A percentile compares a stretch with the other conserved stretches of the same genome.
phyloP scores from a whole-genome alignment of 1,139 yeast species.

The Debaryomycetaceae sp. region DNA sequence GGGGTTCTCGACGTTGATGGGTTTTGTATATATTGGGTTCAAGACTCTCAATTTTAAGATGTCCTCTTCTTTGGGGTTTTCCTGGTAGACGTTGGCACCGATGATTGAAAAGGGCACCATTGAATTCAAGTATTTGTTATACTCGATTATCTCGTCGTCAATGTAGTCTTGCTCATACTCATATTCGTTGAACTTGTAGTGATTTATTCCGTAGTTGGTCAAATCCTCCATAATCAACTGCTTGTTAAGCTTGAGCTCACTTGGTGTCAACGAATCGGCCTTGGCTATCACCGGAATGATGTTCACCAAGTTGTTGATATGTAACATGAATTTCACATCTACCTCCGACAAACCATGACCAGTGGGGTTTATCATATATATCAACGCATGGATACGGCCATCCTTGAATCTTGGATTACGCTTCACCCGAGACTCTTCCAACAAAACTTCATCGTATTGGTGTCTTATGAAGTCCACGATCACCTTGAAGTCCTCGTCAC shows the following conservation, averaged over 20 bases:
- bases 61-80: constrained; percentile 31
- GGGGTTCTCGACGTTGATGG: constrained; percentile 52
- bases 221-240: constrained; percentile 42
- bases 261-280: constrained; percentile 39
- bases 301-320: constrained; percentile 41
- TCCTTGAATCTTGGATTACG: constrained; percentile 48
- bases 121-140: constrained; percentile 43
- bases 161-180: constrained; percentile 46
- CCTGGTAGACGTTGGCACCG: constrained; percentile 43
- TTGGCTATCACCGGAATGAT: constrained; percentile 42
- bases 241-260: constrained; percentile 35
- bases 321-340: constrained; percentile 39
- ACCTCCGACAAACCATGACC: constrained; percentile 46
- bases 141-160: constrained; percentile 49
- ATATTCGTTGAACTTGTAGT: constrained; percentile 46
- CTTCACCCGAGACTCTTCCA: constrained; percentile 46
- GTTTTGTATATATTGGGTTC: constrained; percentile 32
- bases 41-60: constrained; percentile 37
- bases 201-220: constrained; percentile 36
- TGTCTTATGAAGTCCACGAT: constrained; percentile 49
- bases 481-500: constrained; percentile 44
- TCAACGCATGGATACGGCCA: constrained; percentile 45
- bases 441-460: constrained; percentile 47
- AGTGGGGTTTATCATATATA: constrained; percentile 47
- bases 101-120: constrained; percentile 41